phyloP scores from a whole-genome alignment of 495 filamentous ascomycete genomes.

The Annulohypoxylon stygium region DNA sequence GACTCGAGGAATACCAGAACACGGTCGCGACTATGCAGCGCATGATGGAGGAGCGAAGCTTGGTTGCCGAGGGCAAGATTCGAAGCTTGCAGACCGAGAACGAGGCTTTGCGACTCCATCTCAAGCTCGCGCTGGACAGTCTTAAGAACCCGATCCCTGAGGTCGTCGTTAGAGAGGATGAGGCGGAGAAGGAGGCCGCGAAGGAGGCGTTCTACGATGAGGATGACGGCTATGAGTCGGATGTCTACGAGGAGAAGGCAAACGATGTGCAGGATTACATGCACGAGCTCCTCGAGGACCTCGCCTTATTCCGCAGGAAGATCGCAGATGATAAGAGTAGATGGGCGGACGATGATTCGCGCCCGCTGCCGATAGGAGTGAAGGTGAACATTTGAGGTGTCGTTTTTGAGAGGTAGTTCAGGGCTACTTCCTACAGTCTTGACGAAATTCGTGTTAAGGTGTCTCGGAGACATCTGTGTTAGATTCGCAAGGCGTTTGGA shows the following conservation, averaged over 20 bases:
- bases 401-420: not conserved
- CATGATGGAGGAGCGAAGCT: constrained; percentile 90
- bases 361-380: constrained; percentile 51
- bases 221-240: constrained; percentile 59
- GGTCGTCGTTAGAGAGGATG: constrained; percentile 55
- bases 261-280: constrained; percentile 74
- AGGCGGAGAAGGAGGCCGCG: constrained; percentile 37
- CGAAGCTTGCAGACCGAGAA: constrained; percentile 87
- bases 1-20: constrained; percentile 91
- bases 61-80: constrained; percentile 93
- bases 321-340: constrained; percentile 77
- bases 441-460: not conserved
- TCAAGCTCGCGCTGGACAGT: constrained; percentile 87
- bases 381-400: constrained; percentile 42
- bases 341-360: constrained; percentile 58
- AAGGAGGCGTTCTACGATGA: constrained; percentile 56
- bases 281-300: constrained; percentile 78
- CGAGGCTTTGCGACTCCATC: constrained; percentile 85
- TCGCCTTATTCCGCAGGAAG: constrained; percentile 86
- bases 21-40: constrained; percentile 87
- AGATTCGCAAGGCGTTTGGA: constrained; percentile 37
- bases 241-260: constrained; percentile 65
- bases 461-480: not conserved
- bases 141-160: constrained; percentile 87
- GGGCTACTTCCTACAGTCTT: not conserved